Conservation (phyloP, 306 rosid species). For the Vicia sativa region DNA sequence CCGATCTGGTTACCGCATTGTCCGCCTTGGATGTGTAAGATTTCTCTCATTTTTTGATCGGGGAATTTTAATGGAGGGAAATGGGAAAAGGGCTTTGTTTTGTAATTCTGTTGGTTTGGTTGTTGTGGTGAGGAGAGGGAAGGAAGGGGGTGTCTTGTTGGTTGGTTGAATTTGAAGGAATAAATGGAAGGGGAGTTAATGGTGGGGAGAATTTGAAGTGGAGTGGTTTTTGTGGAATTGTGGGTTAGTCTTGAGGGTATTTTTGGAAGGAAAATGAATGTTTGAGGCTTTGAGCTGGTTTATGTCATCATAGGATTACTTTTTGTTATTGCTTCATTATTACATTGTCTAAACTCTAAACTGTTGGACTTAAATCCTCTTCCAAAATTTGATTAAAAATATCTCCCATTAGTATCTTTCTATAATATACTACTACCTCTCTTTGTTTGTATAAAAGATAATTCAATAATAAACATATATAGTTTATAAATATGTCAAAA, state of each 20-base stretch:
- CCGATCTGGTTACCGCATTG: constrained; percentile 61
- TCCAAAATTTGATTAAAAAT: too few species aligned
- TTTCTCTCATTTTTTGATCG: constrained; percentile 49
- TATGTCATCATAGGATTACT: background rate
- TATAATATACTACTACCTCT: too few species aligned
- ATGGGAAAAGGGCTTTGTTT: constrained; percentile 22
- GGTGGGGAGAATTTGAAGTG: constrained; percentile 37
- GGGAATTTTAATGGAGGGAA: background rate
- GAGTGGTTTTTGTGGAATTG: background rate
- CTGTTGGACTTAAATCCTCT: too few species aligned
- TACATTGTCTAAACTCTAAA: background rate
- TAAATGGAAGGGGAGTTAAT: background rate
- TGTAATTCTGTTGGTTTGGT: background rate
- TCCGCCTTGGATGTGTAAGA: constrained; percentile 55
- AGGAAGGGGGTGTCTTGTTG: background rate
- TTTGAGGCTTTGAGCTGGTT: background rate
- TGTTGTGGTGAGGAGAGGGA: constrained; percentile 3
- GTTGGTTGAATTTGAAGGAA: constrained; percentile 9
- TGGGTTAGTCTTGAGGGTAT: background rate
- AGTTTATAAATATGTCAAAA: too few species aligned
- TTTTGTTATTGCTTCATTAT: background rate
- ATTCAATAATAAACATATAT: too few species aligned
- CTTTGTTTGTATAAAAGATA: too few species aligned
- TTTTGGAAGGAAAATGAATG: constrained; percentile 16
- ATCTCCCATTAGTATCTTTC: too few species aligned